Evolutionary conservation across 2,329 filamentous ascomycete genomes (phyloP).

Genomic region (Sporothrix mexicana): DNA sequence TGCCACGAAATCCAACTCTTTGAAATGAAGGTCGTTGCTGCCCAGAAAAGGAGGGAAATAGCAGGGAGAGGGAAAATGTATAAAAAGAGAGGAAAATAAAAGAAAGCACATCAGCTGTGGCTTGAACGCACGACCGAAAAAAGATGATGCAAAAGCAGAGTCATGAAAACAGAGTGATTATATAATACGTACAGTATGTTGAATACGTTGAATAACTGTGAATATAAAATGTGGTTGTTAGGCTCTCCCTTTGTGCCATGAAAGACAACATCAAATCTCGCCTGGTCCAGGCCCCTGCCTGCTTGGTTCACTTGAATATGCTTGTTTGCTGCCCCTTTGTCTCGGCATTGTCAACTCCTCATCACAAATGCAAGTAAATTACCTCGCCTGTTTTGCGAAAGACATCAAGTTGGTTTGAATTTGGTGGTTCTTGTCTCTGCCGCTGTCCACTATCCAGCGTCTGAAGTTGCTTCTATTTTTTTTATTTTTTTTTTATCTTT

Average conservation of each 20-base stretch:
- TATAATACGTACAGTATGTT: no score
- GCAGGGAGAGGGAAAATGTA: background rate
- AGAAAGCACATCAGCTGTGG: background rate
- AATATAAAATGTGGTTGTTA: background rate
- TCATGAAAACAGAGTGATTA: background rate
- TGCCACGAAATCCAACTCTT: background rate
- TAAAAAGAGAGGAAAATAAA: background rate
- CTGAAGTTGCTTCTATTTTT: conserved; percentile 3
- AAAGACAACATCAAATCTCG: background rate
- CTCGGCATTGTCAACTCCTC: background rate
- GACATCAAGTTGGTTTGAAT: background rate
- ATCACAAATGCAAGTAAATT: background rate
- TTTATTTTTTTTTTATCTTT: background rate
- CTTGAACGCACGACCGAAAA: background rate
- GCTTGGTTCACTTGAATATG: background rate
- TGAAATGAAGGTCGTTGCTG: background rate
- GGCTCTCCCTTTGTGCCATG: background rate
- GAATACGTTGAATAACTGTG: background rate
- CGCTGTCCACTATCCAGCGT: background rate
- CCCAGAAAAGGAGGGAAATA: conserved; percentile 1
- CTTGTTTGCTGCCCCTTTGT: conserved; percentile 12
- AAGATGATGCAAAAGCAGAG: background rate
- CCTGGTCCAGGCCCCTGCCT: background rate
- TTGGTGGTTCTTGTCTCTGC: background rate
- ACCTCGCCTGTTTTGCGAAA: background rate